Percentiles rank a stretch among this genome's conserved stretches.
Evolutionary conservation across 139 green algal species (phyloP).

Genomic region (Bryopsis sp.): DNA sequence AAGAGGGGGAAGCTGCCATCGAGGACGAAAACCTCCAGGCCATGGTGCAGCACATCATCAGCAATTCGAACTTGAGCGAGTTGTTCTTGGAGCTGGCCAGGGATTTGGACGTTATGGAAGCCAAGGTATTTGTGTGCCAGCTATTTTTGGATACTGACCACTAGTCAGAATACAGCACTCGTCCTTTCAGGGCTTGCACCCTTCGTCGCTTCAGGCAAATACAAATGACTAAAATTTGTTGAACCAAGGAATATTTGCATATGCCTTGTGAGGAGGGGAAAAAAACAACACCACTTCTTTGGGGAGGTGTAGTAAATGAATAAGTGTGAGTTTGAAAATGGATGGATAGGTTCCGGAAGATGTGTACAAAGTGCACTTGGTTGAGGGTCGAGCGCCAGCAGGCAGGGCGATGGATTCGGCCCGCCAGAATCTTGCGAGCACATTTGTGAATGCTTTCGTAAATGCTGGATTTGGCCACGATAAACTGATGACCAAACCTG

Average conservation of each 20-base stretch:
- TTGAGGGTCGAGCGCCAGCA: slow-evolving; percentile 63
- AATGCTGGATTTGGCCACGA: slow-evolving; percentile 96
- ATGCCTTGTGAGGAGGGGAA: too few relatives aligned
- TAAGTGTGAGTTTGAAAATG: not conserved
- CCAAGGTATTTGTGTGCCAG: too few relatives aligned
- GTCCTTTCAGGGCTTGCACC: too few relatives aligned
- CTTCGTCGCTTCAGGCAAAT: slow-evolving; percentile 4
- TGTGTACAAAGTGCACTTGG: slow-evolving; percentile 95
- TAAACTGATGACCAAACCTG: slow-evolving; percentile 61
- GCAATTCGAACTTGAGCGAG: slow-evolving; percentile 75
- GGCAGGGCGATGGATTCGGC: slow-evolving; percentile 74
- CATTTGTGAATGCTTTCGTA: slow-evolving; percentile 97
- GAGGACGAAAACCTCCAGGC: slow-evolving; percentile 57
- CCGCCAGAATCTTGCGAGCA: slow-evolving; percentile 85
- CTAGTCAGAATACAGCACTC: not conserved
- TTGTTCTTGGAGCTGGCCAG: slow-evolving; percentile 85
- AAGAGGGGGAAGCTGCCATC: slow-evolving; percentile 62
- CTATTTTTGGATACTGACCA: too few relatives aligned
- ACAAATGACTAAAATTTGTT: not conserved
- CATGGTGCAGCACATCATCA: slow-evolving; percentile 59
- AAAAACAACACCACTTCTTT: too few relatives aligned
- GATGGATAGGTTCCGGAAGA: slow-evolving; percentile 56
- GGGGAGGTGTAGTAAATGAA: too few relatives aligned
- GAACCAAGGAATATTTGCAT: too few relatives aligned
- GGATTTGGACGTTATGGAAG: slow-evolving; percentile 97